Evolutionary conservation across 2,329 filamentous ascomycete genomes (phyloP).

Genomic region (Cercospora sp.): DNA sequence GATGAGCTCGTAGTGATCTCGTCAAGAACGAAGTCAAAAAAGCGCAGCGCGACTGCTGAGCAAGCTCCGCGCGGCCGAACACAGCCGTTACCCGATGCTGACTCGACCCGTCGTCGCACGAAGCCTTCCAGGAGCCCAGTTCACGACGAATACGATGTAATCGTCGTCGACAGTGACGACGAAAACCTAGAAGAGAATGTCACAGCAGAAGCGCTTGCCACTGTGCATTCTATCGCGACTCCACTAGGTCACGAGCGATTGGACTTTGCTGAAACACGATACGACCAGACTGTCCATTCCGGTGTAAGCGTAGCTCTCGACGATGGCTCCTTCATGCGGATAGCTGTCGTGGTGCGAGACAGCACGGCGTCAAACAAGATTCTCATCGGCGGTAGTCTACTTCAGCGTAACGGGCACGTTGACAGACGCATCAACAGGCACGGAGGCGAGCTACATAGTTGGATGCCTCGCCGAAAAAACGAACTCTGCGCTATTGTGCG

Average conservation of each 20-base stretch:
- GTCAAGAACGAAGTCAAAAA: not conserved
- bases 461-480: conserved; percentile 41
- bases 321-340: conserved; percentile 43
- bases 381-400: conserved; percentile 42
- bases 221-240: not conserved
- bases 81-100: not conserved
- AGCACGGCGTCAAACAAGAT: not conserved
- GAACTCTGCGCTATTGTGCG: conserved; percentile 49
- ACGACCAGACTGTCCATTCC: not conserved
- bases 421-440: conserved; percentile 21
- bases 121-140: not conserved
- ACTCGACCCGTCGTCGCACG: not conserved
- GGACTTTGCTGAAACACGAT: not conserved
- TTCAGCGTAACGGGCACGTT: conserved; percentile 38
- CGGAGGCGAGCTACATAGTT: not conserved
- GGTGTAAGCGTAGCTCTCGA: conserved; percentile 37
- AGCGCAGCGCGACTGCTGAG: not conserved
- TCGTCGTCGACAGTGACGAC: not conserved
- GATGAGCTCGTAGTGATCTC: not conserved
- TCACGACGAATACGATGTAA: not conserved
- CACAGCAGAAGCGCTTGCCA: not conserved
- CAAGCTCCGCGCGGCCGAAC: not conserved
- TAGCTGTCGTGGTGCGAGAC: conserved; percentile 40
- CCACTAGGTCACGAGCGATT: not conserved
- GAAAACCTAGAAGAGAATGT: not conserved